phyloP scores from a whole-genome alignment of 148 eudicot genomes.

The Arctostaphylos glauca region DNA sequence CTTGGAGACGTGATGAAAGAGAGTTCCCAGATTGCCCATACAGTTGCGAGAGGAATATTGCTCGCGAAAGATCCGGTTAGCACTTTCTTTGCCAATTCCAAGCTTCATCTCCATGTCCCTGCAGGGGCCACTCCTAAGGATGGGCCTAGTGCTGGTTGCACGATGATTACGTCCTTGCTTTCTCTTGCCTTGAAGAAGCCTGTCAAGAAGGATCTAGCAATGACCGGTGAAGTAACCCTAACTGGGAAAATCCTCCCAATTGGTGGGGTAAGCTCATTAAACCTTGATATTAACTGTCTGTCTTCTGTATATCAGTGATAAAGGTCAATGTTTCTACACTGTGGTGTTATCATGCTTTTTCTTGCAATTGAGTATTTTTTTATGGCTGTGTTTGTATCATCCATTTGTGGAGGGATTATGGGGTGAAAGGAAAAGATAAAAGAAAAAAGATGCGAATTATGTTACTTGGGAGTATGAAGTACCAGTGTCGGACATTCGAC shows the following conservation, averaged over 20 bases:
- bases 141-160: conserved; percentile 99
- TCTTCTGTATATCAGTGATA: background rate
- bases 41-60: conserved; percentile 75
- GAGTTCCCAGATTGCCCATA: conserved; percentile 96
- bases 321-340: background rate
- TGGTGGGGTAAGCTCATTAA: conserved; percentile 84
- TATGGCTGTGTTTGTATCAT: background rate
- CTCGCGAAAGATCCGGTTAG: conserved; percentile 55
- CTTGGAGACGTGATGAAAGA: conserved; percentile 99
- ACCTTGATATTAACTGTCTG: background rate
- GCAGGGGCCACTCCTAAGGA: conserved; percentile 99
- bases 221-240: conserved; percentile 97
- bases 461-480: background rate
- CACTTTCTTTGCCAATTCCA: conserved; percentile 63
- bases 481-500: background rate
- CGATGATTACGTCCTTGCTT: conserved; percentile 91
- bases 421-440: background rate
- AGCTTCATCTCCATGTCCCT: conserved; percentile 97
- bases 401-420: too few species aligned
- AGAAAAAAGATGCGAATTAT: background rate
- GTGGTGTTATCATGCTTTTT: background rate
- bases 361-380: background rate
- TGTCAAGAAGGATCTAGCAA: conserved; percentile 86
- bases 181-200: conserved; percentile 83
- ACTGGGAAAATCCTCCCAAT: conserved; percentile 96